Evolutionary conservation across 2,329 filamentous ascomycete species (phyloP).

Genomic region (Fusarium illudens): DNA sequence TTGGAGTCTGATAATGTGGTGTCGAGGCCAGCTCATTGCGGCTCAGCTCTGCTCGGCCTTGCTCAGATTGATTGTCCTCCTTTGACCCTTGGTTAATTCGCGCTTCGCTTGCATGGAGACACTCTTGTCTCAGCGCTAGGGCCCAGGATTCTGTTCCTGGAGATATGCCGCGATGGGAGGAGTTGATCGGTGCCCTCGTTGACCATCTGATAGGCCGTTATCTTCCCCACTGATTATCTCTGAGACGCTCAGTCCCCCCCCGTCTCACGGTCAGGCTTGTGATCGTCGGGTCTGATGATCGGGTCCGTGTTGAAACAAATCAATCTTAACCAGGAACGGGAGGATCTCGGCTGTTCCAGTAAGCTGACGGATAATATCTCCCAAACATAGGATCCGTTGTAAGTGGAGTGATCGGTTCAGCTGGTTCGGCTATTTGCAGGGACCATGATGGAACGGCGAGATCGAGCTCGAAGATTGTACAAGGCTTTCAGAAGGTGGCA

Average conservation of each 20-base stretch:
- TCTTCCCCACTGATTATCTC: not conserved
- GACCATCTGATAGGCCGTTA: not conserved
- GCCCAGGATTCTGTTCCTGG: not conserved
- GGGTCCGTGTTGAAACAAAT: not conserved
- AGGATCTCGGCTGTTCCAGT: not conserved
- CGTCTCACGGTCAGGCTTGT: not conserved
- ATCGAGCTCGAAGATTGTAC: not conserved
- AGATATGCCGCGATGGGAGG: not conserved
- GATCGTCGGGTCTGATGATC: not conserved
- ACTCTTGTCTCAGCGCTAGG: not conserved
- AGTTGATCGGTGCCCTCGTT: not conserved
- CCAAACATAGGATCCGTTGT: not conserved
- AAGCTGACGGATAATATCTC: not conserved
- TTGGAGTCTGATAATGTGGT: not conserved
- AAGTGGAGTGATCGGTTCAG: not conserved
- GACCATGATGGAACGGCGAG: not conserved
- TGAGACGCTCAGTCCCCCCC: no score
- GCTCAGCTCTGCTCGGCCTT: not conserved
- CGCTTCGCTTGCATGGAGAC: not conserved
- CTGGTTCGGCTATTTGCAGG: not conserved
- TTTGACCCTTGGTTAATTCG: not conserved
- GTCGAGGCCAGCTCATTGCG: not conserved
- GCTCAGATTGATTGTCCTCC: not conserved
- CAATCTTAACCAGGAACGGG: not conserved
- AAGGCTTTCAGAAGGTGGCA: not conserved